phyloP scores from a whole-genome alignment of 2,329 filamentous ascomycete genomes.

The Clonostachys sp. region DNA sequence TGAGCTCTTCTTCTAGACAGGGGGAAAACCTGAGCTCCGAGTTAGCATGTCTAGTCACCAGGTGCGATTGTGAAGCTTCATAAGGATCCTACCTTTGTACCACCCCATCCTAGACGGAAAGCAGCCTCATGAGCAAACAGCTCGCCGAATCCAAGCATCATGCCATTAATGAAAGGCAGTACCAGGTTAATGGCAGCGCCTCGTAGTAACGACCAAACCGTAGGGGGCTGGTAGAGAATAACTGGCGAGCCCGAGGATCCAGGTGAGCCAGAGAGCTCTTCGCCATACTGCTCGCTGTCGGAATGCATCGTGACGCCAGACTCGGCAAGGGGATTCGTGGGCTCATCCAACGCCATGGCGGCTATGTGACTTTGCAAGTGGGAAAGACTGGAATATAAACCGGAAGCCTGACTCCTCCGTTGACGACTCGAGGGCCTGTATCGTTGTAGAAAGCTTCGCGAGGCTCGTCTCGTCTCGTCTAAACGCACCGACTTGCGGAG shows the following conservation, averaged over 20 bases:
- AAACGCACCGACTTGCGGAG: too few species aligned
- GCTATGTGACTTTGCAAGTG: too few species aligned
- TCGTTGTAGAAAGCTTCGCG: neutral
- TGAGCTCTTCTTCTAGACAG: constrained; percentile 56
- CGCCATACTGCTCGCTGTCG: constrained; percentile 77
- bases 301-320: constrained; percentile 75
- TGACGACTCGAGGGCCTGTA: neutral
- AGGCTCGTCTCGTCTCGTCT: too few species aligned
- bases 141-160: constrained; percentile 98
- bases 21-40: constrained; percentile 46
- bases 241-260: constrained; percentile 63
- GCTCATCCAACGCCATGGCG: constrained; percentile 50
- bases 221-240: constrained; percentile 85
- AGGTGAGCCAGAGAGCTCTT: constrained; percentile 56
- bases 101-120: constrained; percentile 87
- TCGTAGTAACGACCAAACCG: constrained; percentile 77
- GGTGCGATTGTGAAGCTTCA: neutral
- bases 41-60: neutral
- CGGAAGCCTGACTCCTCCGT: neutral
- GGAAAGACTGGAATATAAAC: neutral
- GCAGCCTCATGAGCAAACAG: constrained; percentile 94
- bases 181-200: constrained; percentile 95
- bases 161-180: constrained; percentile 90
- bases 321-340: constrained; percentile 55
- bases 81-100: constrained; percentile 70